A percentile compares a stretch with the other conserved stretches of the same genome.
Conservation (phyloP, 768 basidiomycete species). For the Suillus occidentalis region DNA sequence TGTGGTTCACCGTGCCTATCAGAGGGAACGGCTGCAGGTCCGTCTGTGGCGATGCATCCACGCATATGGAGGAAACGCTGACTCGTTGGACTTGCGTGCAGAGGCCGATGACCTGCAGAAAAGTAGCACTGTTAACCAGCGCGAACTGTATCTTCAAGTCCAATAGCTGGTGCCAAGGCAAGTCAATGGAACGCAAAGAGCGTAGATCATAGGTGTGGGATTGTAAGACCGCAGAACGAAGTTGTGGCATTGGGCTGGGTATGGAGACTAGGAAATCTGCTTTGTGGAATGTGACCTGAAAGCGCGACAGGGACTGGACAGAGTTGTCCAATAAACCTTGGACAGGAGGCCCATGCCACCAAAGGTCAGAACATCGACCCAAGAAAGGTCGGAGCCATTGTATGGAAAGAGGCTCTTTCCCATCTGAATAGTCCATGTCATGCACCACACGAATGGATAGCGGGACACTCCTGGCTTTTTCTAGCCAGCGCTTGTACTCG, state of each 20-base stretch:
- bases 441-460: conserved; percentile 27
- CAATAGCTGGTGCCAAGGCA: conserved; percentile 27
- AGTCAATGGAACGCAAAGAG: conserved; percentile 22
- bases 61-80: conserved; percentile 24
- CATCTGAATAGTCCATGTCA: conserved; percentile 17
- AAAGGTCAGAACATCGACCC: conserved; percentile 25
- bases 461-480: conserved; percentile 29
- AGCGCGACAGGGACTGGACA: conserved; percentile 15
- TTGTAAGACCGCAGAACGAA: conserved; percentile 23
- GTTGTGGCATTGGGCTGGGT: conserved; percentile 15
- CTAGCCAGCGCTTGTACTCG: conserved; percentile 26
- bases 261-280: conserved; percentile 17
- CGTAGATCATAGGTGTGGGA: conserved; percentile 21
- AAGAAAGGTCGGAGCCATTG: conserved; percentile 27
- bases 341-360: conserved; percentile 33
- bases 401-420: conserved; percentile 11
- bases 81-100: conserved; percentile 24
- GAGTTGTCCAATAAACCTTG: conserved; percentile 16
- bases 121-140: conserved; percentile 20
- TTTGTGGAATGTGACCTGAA: conserved; percentile 22
- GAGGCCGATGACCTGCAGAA: conserved; percentile 23
- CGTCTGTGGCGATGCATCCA: conserved; percentile 17
- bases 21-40: conserved; percentile 9
- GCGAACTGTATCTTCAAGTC: conserved; percentile 31
- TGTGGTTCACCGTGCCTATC: conserved; percentile 20